phyloP scores from a whole-genome alignment of 1,139 yeast species.

The Debaryomyces coudertii region DNA sequence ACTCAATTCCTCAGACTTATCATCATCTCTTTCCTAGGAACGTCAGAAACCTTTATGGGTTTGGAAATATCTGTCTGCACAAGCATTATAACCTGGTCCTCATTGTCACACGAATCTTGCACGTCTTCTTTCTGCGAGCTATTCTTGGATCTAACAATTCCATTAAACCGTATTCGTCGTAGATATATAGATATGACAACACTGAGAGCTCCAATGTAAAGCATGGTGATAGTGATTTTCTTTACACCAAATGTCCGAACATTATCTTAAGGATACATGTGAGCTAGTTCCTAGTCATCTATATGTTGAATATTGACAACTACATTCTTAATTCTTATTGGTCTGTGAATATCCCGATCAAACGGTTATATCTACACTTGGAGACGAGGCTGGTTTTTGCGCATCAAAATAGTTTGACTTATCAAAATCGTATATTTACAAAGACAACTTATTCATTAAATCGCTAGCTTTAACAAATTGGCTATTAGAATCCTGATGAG shows the following conservation, averaged over 20 bases:
- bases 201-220: background rate
- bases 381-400: background rate
- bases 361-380: background rate
- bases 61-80: background rate
- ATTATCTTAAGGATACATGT: background rate
- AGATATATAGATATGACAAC: slow-evolving; percentile 7
- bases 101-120: slow-evolving; percentile 12
- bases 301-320: background rate
- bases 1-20: slow-evolving; percentile 16
- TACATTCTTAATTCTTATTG: background rate
- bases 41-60: background rate
- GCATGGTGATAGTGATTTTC: slow-evolving; percentile 1
- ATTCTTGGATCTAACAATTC: slow-evolving; percentile 18
- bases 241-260: background rate
- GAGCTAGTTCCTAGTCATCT: background rate
- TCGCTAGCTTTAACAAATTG: slow-evolving; percentile 22
- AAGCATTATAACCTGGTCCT: slow-evolving; percentile 10
- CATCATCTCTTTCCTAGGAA: slow-evolving; percentile 10
- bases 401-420: background rate
- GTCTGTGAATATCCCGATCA: background rate
- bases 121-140: background rate
- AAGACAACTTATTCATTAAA: slow-evolving; percentile 9
- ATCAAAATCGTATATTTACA: slow-evolving; percentile 5
- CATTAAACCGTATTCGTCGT: slow-evolving; percentile 10
- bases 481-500: slow-evolving; percentile 1